Conservation (phyloP, 2,329 filamentous ascomycete species). For the Epichloe hybrida region DNA sequence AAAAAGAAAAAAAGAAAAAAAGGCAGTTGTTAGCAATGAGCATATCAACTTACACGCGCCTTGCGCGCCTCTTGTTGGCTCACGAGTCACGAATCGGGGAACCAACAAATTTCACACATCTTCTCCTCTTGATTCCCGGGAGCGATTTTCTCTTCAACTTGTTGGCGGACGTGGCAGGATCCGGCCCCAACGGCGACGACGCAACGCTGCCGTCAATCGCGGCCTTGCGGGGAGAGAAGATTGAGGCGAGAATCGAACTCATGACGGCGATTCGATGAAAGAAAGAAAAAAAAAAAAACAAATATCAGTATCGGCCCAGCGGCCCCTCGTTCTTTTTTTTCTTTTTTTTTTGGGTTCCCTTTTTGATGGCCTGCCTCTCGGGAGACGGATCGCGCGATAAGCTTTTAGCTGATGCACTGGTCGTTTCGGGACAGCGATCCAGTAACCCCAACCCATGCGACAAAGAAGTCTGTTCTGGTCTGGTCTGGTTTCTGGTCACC, state of each 20-base stretch:
- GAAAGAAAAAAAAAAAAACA: too few species aligned
- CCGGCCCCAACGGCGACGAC: not conserved
- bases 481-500: too few species aligned
- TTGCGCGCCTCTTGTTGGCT: not conserved
- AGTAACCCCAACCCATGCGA: too few species aligned
- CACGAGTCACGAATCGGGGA: not conserved
- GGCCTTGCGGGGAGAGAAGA: slow-evolving; percentile 3
- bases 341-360: not conserved
- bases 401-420: too few species aligned
- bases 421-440: too few species aligned
- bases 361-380: not conserved
- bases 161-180: not conserved
- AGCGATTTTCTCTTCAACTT: not conserved
- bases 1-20: not conserved
- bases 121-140: not conserved
- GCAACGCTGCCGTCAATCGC: not conserved
- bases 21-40: not conserved
- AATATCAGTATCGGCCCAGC: not conserved
- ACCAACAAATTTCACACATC: slow-evolving; percentile 1
- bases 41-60: not conserved
- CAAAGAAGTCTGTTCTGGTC: too few species aligned
- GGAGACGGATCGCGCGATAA: not conserved
- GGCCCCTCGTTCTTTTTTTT: not conserved
- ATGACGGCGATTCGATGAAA: not conserved
- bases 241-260: not conserved